Evolutionary conservation across 352 stramenopile species (phyloP), one percentile per base, ranked within the genome.

Genomic region (Globisporangium abappressorium): DNA sequence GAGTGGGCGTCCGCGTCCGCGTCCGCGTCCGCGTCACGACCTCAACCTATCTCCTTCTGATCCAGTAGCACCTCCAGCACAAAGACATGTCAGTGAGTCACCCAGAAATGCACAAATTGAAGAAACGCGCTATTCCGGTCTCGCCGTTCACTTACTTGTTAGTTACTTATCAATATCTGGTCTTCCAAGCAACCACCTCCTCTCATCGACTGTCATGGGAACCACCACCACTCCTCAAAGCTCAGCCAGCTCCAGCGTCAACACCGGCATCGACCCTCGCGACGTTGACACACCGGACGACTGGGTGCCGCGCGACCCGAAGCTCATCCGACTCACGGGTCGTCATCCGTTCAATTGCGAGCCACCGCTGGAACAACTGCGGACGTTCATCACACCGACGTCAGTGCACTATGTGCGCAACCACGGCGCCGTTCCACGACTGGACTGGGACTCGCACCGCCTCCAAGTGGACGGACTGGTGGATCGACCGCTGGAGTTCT

Each of bases 271-370:
- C 56, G 78, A 85, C 51, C 70, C 71, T 20, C 53, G 73, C 2
- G 80, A 87, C 36, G 69, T 77, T 5, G 69, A 68, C 55, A 97
- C 91, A 30, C 92, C 92, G 1, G 92, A 98, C 68, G 84, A 92
- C 62, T 98, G 92, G 92, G 74, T 98, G 30, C 70, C 78, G 2
- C 84, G 92, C 33, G 83, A 98, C 69, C 85, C 90, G 15, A 76
- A 91, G 53, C 74, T 98, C 6, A 87, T 98, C 14, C 89, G 93
- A 14, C 77, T 98, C 8, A 98, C 93, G 18, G 95, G 95, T 8
- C 85, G 91, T 47, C 95, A 99, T 63, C 95, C 95, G 34, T 98
- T 98, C 80, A 99, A 99, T 76, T 81, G 90, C 34, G 94, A 98
- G 77, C 87, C 94, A 18, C 90, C 91, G 1, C 72, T 97, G 18